phyloP scores from a whole-genome alignment of 345 rosid genomes.

The Dipteronia sinensis region DNA sequence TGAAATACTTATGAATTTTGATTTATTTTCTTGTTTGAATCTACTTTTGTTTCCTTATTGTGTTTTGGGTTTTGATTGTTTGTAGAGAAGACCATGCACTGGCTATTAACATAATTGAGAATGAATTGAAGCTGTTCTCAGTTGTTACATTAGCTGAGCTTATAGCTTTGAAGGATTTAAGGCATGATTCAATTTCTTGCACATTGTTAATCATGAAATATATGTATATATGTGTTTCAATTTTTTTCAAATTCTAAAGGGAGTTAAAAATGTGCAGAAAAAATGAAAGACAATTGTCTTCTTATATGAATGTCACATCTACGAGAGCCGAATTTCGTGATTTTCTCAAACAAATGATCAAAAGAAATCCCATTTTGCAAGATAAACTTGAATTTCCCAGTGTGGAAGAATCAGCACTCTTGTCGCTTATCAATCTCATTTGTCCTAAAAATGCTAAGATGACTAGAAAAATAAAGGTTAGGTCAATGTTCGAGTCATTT shows the following conservation, averaged over 20 bases:
- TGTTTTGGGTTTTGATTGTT: not conserved
- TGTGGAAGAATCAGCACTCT: not conserved
- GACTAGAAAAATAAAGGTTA: not conserved
- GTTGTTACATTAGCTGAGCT: not conserved
- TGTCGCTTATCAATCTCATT: not conserved
- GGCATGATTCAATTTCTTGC: slow-evolving; percentile 16
- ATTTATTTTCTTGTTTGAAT: too few relatives aligned
- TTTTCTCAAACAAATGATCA: not conserved
- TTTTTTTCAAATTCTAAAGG: not conserved
- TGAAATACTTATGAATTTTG: too few relatives aligned
- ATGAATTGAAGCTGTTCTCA: slow-evolving; percentile 1
- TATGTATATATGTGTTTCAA: not conserved
- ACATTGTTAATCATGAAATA: not conserved
- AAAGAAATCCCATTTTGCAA: not conserved
- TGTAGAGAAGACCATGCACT: not conserved
- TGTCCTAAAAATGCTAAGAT: not conserved
- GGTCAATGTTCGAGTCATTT: not conserved
- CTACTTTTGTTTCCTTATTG: not conserved
- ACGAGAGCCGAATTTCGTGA: slow-evolving; percentile 6
- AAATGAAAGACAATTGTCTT: slow-evolving; percentile 5
- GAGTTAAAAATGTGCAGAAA: not conserved
- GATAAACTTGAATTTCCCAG: slow-evolving; percentile 5
- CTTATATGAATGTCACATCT: not conserved
- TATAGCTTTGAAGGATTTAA: slow-evolving; percentile 9
- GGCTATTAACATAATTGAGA: not conserved